A percentile compares a stretch with the other conserved stretches of the same genome.
Conservation (phyloP, 2,329 filamentous ascomycete species). For the Cercospora berteroae region DNA sequence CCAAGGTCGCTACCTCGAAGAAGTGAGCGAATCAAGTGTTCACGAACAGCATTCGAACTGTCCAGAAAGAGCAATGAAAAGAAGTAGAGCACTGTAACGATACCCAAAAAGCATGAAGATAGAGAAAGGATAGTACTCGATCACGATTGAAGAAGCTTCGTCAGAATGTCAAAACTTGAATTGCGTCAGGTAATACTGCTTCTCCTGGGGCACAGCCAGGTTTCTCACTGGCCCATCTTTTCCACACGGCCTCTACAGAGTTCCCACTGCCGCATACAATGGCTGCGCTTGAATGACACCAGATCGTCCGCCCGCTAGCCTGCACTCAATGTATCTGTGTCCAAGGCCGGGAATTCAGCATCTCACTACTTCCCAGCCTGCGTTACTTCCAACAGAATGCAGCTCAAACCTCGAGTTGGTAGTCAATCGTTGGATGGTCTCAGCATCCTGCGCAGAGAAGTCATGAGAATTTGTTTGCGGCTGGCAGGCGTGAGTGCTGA, state of each 20-base stretch:
- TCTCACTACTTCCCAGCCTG: neutral
- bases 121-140: slow-evolving; percentile 10
- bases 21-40: slow-evolving; percentile 16
- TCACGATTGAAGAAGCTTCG: neutral
- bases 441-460: neutral
- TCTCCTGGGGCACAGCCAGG: neutral
- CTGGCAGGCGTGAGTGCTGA: neutral
- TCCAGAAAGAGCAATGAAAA: neutral
- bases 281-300: neutral
- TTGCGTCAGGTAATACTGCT: neutral
- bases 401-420: neutral
- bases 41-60: neutral
- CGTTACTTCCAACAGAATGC: neutral
- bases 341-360: neutral
- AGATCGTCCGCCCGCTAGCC: neutral
- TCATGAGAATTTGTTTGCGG: neutral
- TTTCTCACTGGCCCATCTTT: neutral
- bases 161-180: neutral
- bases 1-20: slow-evolving; percentile 42
- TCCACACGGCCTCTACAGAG: neutral
- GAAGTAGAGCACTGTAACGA: neutral
- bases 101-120: slow-evolving; percentile 13
- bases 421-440: neutral
- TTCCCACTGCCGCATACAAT: neutral
- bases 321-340: neutral